Base-by-base conservation (phyloP, 768 basidiomycete species). In the Termitomyces sp. region DNA sequence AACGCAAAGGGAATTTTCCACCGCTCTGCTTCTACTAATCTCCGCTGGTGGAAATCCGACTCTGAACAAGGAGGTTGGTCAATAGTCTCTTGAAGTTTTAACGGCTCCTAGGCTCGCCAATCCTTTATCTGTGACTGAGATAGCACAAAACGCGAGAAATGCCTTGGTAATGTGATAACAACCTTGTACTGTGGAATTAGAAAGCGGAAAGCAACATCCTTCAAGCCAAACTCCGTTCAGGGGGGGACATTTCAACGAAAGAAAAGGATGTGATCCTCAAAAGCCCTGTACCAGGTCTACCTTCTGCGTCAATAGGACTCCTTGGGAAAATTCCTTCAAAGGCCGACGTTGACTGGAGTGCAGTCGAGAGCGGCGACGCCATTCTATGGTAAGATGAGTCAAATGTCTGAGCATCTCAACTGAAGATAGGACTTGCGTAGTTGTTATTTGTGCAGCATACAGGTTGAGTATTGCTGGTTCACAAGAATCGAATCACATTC, bases 401-500 rank as follows among this genome's bases (percentile, higher is more conserved):
- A 46, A 42, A 42, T 20, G n/a, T 30, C 12, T 44, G 4, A 48
- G 15, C 12, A 41, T 30, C 15, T 36, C 16, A 7, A 30, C 5
- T 13, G 18, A 18, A 30, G 4, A 13, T 20, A 34, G 15, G 13
- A 60, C 66, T 63, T 58, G 64, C 67, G 27, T 58, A 68, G 27
- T 42, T 46, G 45, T 62, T 65, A n/a, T 42, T 18, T 7, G 57
- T 54, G 59, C 67, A 68, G 59, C 65, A 68, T 34, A 52, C 67
- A 13, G 67, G 27, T 37, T 68, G 63, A 13, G 57, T 22, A 27
- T 39, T 22, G 56, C 67, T 64, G 39, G 33, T n/a, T 37, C 7
- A 4, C 15, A 15, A 22, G 6, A 7, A 27, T 48, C 16, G 22
- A n/a, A 42, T 45, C 20, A 41, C 15, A 13, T n/a, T 42, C 18